Base-by-base conservation (phyloP, 2,329 filamentous ascomycete genomes). In the Ceratocystis alfenasii region DNA sequence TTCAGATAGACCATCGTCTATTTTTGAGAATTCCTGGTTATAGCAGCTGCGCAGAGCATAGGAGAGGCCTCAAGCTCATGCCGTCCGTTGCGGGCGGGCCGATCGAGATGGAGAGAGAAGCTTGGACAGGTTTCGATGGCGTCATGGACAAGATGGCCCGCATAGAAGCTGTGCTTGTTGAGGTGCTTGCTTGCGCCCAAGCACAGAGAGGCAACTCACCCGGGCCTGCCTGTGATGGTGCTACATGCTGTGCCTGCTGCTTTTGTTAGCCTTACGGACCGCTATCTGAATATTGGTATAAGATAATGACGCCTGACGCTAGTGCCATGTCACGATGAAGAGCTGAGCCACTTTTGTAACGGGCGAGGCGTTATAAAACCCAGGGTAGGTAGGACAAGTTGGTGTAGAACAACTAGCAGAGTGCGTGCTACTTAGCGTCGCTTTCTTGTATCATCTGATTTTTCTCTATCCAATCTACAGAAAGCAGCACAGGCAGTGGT, bases 271-370 rank as follows among this genome's bases (percentile, higher is more conserved):
- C 53, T 15, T 57, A 30, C 53, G 12, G 53, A 17, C 25, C 30
- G 55, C 55, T n/a, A 17, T 59, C 17, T 33, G 55, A 6, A 53
- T 53, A 25, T 17, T 20, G 48, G 17, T 0, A 53, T 53, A 53
- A 2, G 12, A 53, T 1, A 53, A 53, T 53, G 48, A 53, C 22
- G 48, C 48, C 48, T 53, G 15, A 28, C 25, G 48, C 48, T 5
- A 53, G 25, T 22, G 48, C 48, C 48, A 53, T 25, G 36, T 41
- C 36, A 41, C 36, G 36, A 53, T 15, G 22, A 25, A 25, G 20
- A 25, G 48, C 48, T 53, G 48, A 53, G 48, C 48, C 48, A 53
- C 48, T 53, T 41, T 53, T 25, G 48, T 53, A 28, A 25, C 48
- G 20, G 22, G 20, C 8, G 17, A 48, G 17, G 5, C 3, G 46